Conservation (phyloP, 2,329 filamentous ascomycete species). For the Sporothrix pallida region DNA sequence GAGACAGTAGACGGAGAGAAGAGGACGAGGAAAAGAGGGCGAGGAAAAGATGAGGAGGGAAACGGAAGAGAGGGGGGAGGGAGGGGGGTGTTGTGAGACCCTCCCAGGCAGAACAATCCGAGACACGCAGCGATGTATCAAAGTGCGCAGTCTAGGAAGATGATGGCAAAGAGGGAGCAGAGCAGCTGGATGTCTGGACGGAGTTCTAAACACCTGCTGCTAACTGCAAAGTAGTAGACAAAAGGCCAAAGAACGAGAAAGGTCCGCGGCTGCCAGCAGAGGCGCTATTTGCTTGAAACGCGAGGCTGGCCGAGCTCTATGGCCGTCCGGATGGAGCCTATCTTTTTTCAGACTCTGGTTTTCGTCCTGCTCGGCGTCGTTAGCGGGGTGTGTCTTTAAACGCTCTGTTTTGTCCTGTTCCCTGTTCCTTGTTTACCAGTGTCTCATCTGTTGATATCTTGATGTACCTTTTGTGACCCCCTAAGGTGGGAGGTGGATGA, state of each 20-base stretch:
- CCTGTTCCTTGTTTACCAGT: conserved; percentile 1
- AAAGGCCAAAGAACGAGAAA: background rate
- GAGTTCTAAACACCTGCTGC: background rate
- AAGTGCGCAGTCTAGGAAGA: background rate
- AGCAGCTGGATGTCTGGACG: background rate
- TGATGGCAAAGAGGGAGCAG: background rate
- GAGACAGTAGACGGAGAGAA: background rate
- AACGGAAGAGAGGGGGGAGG: background rate
- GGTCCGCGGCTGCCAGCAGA: conserved; percentile 21
- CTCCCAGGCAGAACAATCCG: conserved; percentile 29
- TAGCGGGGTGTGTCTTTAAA: conserved; percentile 7
- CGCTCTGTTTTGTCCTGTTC: background rate
- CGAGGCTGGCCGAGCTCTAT: background rate
- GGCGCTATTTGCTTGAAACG: conserved; percentile 24
- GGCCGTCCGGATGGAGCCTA: background rate
- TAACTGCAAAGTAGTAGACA: background rate
- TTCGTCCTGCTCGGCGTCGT: background rate
- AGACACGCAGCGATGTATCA: conserved; percentile 30
- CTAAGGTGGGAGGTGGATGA: background rate
- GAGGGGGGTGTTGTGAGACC: conserved; percentile 30
- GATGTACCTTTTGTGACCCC: background rate
- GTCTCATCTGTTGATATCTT: conserved; percentile 7
- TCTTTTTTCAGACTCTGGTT: background rate
- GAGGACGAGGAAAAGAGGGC: background rate
- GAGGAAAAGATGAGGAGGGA: background rate